Base-by-base conservation (phyloP, 805 yeast genomes). In the Yamadazyma laniorum region DNA sequence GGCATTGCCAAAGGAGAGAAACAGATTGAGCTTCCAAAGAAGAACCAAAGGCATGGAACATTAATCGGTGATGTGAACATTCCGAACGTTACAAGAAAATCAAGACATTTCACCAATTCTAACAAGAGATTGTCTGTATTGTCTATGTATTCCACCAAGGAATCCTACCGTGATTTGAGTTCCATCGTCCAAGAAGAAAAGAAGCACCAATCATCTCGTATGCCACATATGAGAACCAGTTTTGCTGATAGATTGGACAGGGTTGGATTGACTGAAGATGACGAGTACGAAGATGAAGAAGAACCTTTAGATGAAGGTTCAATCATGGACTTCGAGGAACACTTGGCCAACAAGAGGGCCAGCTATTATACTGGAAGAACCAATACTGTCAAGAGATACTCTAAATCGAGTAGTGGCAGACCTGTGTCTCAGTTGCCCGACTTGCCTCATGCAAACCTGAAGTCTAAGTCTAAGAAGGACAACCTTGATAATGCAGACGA, bases 61-160 rank as follows among this genome's bases (percentile, higher is more conserved):
- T 52, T 68, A 19, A 67, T 83, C 30, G 75, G 85, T 14, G 84
- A 79, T 44, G 80, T 83, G 30, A 70, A 71, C 40, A 78, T 83
- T 34, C 91, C 91, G 16, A 77, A 75, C 44, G 86, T 83, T 25
- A 76, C 89, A 0, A 76, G 89, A 58, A 75, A 76, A 49, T 81
- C 87, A 2, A 73, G 76, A 51, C 68, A 76, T 39, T 80, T 80
- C 53, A 72, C 82, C 25, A 71, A 72, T 39, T 75, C 80, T 5
- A 78, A 78, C 52, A 84, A 80, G 59, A 73, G 93, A 53, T 64
- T 82, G 37, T 80, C 87, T 22, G 84, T 84, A n/a, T 58, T 84
- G 29, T 81, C 89, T 0, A 65, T 82, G 59, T 80, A 81, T 50
- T 82, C 90, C 1, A 78, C 89, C 3, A 79, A 74, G 44, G 77